Evolutionary conservation across 192 early-diverging fungal genomes (phyloP).

Genomic region (Gaertneriomyces sp.): DNA sequence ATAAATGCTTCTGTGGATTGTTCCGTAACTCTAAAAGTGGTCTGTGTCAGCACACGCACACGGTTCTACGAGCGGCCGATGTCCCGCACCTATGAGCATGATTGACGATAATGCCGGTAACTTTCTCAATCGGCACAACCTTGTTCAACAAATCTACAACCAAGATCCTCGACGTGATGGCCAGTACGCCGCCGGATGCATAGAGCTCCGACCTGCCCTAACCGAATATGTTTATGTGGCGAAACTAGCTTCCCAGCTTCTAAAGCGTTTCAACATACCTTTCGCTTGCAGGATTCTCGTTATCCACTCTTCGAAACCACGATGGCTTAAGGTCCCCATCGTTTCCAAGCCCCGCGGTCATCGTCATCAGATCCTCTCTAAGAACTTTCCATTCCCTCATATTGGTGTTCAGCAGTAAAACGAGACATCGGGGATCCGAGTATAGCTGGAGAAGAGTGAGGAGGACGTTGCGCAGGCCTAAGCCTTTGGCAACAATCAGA

Average conservation of each 20-base stretch:
- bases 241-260: neutral
- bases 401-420: conserved; percentile 74
- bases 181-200: conserved; percentile 75
- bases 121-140: conserved; percentile 66
- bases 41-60: neutral
- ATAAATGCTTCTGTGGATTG: conserved; percentile 89
- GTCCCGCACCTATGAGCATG: conserved; percentile 74
- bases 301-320: conserved; percentile 44
- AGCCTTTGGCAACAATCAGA: conserved; percentile 71
- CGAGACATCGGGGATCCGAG: conserved; percentile 63
- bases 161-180: conserved; percentile 80
- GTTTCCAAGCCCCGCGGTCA: conserved; percentile 32
- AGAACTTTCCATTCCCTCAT: conserved; percentile 33
- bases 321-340: conserved; percentile 47
- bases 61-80: neutral
- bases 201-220: conserved; percentile 56
- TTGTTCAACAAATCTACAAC: conserved; percentile 85
- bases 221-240: neutral
- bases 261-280: conserved; percentile 37
- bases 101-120: conserved; percentile 80
- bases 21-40: conserved; percentile 52
- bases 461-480: conserved; percentile 70
- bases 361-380: conserved; percentile 31
- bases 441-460: conserved; percentile 67
- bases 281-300: conserved; percentile 54